phyloP scores from a whole-genome alignment of 495 filamentous ascomycete species.

The Thermochaetoides thermophila region DNA sequence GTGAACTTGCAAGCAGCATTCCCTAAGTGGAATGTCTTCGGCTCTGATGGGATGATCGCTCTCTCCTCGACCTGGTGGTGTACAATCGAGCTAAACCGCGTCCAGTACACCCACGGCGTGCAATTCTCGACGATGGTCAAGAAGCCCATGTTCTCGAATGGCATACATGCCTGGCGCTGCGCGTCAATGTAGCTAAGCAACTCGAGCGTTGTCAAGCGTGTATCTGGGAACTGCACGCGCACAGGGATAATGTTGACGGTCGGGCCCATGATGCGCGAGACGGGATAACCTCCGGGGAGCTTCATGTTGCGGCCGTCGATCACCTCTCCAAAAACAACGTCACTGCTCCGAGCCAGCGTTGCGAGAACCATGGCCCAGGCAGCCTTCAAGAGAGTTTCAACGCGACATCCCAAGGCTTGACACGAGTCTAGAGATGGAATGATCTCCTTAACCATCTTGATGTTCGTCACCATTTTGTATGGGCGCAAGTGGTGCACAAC shows the following conservation, averaged over 20 bases:
- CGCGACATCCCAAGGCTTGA: conserved; percentile 17
- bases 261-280: conserved; percentile 30
- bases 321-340: conserved; percentile 35
- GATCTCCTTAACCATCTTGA: conserved; percentile 22
- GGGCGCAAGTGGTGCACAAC: conserved; percentile 26
- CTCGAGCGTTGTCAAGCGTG: conserved; percentile 23
- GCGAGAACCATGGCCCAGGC: conserved; percentile 36
- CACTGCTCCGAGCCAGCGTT: conserved; percentile 26
- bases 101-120: conserved; percentile 35
- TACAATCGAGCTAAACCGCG: conserved; percentile 30
- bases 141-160: conserved; percentile 29
- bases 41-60: conserved; percentile 16
- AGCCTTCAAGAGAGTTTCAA: conserved; percentile 30
- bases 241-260: conserved; percentile 30
- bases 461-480: conserved; percentile 18
- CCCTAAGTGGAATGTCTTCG: conserved; percentile 27
- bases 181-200: conserved; percentile 27
- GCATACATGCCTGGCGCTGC: conserved; percentile 25
- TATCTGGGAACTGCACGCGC: conserved; percentile 28
- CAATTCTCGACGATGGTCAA: conserved; percentile 30
- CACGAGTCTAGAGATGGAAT: conserved; percentile 21
- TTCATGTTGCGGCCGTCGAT: conserved; percentile 32
- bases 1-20: conserved; percentile 23
- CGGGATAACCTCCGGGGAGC: conserved; percentile 19
- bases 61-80: conserved; percentile 28